Evolutionary conservation across 345 rosid species (phyloP).

Genomic region (Brassica napus): DNA sequence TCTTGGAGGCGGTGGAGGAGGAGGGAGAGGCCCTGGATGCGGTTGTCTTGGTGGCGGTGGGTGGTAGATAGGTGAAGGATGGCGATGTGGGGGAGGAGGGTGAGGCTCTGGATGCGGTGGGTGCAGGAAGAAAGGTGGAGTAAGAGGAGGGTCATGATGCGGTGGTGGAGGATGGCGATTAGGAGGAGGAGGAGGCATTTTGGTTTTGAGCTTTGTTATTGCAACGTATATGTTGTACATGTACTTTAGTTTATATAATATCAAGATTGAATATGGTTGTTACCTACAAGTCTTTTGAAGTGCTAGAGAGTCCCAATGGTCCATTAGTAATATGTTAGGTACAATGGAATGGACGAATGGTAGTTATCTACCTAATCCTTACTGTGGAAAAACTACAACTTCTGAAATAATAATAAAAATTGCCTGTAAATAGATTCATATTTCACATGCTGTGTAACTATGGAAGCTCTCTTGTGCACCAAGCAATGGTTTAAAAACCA

Average conservation of each 20-base stretch:
- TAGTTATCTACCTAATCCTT: too few relatives aligned
- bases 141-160: background rate
- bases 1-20: conserved; percentile 29
- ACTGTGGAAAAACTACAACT: too few relatives aligned
- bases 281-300: conserved; percentile 4
- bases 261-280: background rate
- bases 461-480: too few relatives aligned
- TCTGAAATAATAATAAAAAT: too few relatives aligned
- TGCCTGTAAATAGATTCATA: too few relatives aligned
- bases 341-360: too few relatives aligned
- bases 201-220: conserved; percentile 12
- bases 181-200: conserved; percentile 25
- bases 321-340: background rate
- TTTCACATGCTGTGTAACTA: too few relatives aligned
- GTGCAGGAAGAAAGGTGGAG: background rate
- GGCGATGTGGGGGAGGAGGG: background rate
- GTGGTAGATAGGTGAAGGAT: background rate
- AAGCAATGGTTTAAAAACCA: too few relatives aligned
- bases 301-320: background rate
- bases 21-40: conserved; percentile 21
- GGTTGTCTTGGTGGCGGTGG: conserved; percentile 35
- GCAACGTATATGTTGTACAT: conserved; percentile 7
- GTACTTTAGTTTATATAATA: conserved; percentile 24
- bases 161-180: conserved; percentile 11
- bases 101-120: background rate